These are phyloP conservation scores for Suillus placidus DNA, from an alignment of 768 basidiomycete genomes.

Conservation along the genomic window DNA sequence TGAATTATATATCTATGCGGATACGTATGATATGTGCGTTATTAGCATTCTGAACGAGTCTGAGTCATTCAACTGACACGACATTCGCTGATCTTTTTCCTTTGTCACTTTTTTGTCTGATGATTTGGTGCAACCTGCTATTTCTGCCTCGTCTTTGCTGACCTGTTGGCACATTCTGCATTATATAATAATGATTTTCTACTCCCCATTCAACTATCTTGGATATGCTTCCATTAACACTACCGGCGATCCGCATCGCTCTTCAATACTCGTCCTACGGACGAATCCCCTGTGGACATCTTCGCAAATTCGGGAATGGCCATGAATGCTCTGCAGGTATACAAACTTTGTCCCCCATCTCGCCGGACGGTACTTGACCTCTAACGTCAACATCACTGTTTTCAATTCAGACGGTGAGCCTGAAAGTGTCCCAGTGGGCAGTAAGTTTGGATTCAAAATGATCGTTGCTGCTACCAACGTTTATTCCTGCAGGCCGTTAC, in stretches of 20 bases:
- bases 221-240: not conserved
- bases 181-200: not conserved
- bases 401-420: slow-evolving; percentile 40
- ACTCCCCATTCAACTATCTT: not conserved
- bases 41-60: not conserved
- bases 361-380: slow-evolving; percentile 76
- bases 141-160: not conserved
- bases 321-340: slow-evolving; percentile 41
- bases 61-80: not conserved
- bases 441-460: slow-evolving; percentile 27
- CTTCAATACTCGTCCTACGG: not conserved
- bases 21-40: slow-evolving; percentile 65
- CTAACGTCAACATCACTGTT: slow-evolving; percentile 85
- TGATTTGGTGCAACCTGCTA: not conserved
- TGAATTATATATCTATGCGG: slow-evolving; percentile 75
- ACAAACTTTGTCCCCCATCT: slow-evolving; percentile 66
- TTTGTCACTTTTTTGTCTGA: not conserved
- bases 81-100: not conserved
- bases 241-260: too few relatives aligned
- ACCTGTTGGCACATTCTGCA: not conserved
- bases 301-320: not conserved
- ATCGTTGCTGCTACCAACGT: slow-evolving; percentile 28
- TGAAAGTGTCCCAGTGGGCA: slow-evolving; percentile 48
- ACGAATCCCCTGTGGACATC: not conserved
- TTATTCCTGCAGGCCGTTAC: slow-evolving; percentile 50